Evolutionary conservation across 1,139 yeast genomes (phyloP).

Genomic region (Taphrina populina): DNA sequence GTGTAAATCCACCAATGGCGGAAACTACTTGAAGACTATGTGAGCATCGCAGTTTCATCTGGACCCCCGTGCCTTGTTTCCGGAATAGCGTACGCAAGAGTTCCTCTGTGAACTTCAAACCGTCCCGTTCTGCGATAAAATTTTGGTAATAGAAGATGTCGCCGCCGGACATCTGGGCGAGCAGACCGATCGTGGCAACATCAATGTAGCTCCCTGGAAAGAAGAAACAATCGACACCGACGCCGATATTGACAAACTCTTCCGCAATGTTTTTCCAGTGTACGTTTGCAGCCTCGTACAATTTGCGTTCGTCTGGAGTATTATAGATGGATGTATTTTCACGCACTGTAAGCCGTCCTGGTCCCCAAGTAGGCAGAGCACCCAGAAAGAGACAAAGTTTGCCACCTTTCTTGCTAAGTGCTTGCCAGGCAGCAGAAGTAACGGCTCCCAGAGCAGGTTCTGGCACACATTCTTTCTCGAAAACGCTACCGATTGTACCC

Average conservation of each 20-base stretch:
- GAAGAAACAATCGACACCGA: slow-evolving; percentile 76
- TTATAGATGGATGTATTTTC: slow-evolving; percentile 44
- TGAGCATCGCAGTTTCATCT: slow-evolving; percentile 81
- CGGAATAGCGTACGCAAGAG: slow-evolving; percentile 47
- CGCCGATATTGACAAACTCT: slow-evolving; percentile 58
- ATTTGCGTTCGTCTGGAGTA: slow-evolving; percentile 57
- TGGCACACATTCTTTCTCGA: slow-evolving; percentile 51
- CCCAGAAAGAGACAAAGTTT: slow-evolving; percentile 70
- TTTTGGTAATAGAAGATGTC: slow-evolving; percentile 61
- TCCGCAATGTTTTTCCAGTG: slow-evolving; percentile 63
- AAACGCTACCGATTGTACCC: slow-evolving; percentile 56
- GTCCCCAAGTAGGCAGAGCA: slow-evolving; percentile 76
- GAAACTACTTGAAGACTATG: slow-evolving; percentile 81
- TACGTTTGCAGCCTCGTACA: slow-evolving; percentile 60
- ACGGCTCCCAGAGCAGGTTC: slow-evolving; percentile 84
- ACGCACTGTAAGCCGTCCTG: slow-evolving; percentile 69
- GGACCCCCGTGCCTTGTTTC: slow-evolving; percentile 71
- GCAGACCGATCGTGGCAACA: slow-evolving; percentile 67
- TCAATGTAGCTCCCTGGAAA: slow-evolving; percentile 69
- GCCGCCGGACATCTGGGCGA: slow-evolving; percentile 75
- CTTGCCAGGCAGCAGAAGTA: slow-evolving; percentile 62
- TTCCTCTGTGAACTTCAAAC: slow-evolving; percentile 62
- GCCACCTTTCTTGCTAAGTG: slow-evolving; percentile 66
- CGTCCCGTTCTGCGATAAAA: slow-evolving; percentile 70
- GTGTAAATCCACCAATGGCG: slow-evolving; percentile 61